These are phyloP conservation scores for Saitozyma sp. DNA, from an alignment of 768 basidiomycete genomes.

Conservation along the genomic window DNA sequence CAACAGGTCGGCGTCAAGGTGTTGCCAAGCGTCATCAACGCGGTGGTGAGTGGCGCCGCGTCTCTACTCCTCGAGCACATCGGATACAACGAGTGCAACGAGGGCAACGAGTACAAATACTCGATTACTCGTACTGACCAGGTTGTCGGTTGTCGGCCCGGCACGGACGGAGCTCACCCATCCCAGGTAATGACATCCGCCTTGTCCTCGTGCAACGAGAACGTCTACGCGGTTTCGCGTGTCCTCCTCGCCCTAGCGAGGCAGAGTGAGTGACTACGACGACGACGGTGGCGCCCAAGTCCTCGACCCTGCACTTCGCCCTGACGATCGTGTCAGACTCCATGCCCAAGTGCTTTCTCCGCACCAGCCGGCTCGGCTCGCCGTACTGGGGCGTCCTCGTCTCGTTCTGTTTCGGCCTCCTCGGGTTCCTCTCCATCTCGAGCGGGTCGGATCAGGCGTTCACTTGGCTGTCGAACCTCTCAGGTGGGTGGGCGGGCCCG, in stretches of 20 bases:
- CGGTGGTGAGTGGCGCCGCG: constrained; percentile 24
- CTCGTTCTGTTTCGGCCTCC: background rate
- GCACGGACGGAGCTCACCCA: too few species aligned
- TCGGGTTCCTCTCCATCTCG: constrained; percentile 3
- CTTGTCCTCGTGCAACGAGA: constrained; percentile 27
- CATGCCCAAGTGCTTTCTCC: constrained; percentile 10
- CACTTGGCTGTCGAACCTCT: constrained; percentile 11
- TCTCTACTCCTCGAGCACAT: too few species aligned
- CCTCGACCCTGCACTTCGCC: too few species aligned
- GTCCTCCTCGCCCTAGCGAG: constrained; percentile 22
- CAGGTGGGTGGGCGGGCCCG: too few species aligned
- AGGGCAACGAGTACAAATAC: too few species aligned
- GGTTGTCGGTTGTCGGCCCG: too few species aligned
- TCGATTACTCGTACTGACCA: too few species aligned
- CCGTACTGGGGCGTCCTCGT: constrained; percentile 6
- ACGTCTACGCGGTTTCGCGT: constrained; percentile 21
- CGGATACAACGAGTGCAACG: too few species aligned
- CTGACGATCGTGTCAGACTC: background rate
- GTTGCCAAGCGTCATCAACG: constrained; percentile 49
- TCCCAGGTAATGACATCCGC: constrained; percentile 28
- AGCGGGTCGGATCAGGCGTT: constrained; percentile 38
- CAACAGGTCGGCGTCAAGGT: constrained; percentile 47
- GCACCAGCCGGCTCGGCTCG: constrained; percentile 8
- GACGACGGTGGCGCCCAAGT: background rate
- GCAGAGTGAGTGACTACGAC: background rate